Evolutionary conservation across 2,329 filamentous ascomycete genomes (phyloP), one percentile per base, ranked within the genome.

Genomic region (Sphaceloma murrayae): DNA sequence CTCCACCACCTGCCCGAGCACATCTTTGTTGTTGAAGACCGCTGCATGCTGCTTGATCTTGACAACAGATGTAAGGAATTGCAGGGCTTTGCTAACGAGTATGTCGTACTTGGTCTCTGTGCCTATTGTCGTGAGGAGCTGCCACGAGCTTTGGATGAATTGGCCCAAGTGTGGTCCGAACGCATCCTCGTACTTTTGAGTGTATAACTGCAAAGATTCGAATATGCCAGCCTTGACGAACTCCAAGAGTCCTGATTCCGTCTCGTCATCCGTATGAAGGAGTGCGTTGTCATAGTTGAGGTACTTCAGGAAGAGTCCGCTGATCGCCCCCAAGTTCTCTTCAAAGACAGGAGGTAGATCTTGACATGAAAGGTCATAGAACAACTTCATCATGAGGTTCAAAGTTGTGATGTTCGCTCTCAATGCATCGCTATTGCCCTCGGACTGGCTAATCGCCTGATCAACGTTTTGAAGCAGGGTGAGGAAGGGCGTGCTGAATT

Each of bases 281-380:
- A 87, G 63, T n/a, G 80, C 72, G 62, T 93, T 95, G 54, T 86
- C 76, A 64, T 94, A 98, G 14, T 77, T 80, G 45, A 98, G 74
- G 62, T 98, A 98, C 63, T 94, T 96, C 66, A 94, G 82, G 11
- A 96, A 72, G 10, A 96, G 72, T 16, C 73, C 70, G 13, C 85
- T 82, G 52, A 98, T 83, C 50, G 77, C 76, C 36, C 71, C 65
- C 14, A 98, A 73, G 58, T 94, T 84, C 52, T 93, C 82, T 68
- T 98, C 91, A 61, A 98, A 94, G 54, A 91, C 80, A 2, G 89
- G 88, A 11, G 91, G 87, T 54, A 98, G 74, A 62, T 98, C 91
- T 61, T 98, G 93, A 59, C 82, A 94, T n/a, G 88, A 95, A 43
- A 98, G 78, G 63, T 98, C 93, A 67, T 91, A 91, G 60, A 96